phyloP scores from a whole-genome alignment of 73 alveolate species.

The Symbiodinium natans region DNA sequence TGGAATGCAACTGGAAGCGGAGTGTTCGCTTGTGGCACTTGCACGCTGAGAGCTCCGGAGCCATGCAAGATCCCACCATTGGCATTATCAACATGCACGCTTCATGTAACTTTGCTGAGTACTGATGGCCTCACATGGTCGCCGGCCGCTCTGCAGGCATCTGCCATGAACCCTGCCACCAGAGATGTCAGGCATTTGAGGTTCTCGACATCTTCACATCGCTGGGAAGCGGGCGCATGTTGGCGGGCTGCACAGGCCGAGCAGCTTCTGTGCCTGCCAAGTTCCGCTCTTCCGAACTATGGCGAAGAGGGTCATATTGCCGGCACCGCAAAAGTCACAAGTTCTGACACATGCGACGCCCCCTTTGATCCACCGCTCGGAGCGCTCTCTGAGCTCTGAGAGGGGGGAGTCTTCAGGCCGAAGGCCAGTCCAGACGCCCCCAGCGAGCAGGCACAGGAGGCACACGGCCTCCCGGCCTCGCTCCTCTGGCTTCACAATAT shows the following conservation, averaged over 20 bases:
- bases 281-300: too few species aligned
- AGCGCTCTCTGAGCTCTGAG: not conserved
- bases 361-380: not conserved
- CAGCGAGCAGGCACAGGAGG: not conserved
- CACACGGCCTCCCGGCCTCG: not conserved
- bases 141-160: not conserved
- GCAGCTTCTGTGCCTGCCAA: constrained; percentile 27
- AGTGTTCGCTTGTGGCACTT: too few species aligned
- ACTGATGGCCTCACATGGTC: not conserved
- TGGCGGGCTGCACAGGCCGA: constrained; percentile 23
- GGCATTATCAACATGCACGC: too few species aligned
- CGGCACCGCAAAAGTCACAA: not conserved
- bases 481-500: not conserved
- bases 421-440: constrained; percentile 81
- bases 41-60: too few species aligned
- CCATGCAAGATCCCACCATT: too few species aligned
- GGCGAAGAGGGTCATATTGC: too few species aligned
- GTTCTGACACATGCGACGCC: too few species aligned
- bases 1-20: too few species aligned
- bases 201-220: not conserved
- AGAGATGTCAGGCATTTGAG: not conserved
- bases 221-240: not conserved
- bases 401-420: constrained; percentile 30
- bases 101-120: too few species aligned
- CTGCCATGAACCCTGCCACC: not conserved